These are phyloP conservation scores for Halophytophthora polymorphica DNA, from an alignment of 352 stramenopile species.

Conservation along the genomic window DNA sequence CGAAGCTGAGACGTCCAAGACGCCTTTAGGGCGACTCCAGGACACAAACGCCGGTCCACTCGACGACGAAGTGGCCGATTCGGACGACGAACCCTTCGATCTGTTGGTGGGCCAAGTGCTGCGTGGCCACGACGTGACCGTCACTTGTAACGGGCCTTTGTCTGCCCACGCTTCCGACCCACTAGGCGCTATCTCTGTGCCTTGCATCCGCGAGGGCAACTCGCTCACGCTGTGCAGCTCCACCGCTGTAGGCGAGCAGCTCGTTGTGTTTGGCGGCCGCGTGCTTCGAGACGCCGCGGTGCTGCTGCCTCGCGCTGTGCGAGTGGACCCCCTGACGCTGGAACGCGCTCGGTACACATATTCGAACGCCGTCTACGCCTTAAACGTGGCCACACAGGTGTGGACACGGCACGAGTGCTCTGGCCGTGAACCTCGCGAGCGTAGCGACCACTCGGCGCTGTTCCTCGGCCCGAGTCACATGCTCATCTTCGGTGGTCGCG, in stretches of 20 bases:
- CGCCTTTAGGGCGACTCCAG: not conserved
- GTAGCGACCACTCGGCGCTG: slow-evolving; percentile 55
- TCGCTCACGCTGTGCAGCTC: slow-evolving; percentile 54
- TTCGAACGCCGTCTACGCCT: slow-evolving; percentile 58
- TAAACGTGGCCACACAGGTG: slow-evolving; percentile 27
- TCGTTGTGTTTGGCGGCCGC: slow-evolving; percentile 56
- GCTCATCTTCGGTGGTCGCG: slow-evolving; percentile 52
- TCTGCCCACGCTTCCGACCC: slow-evolving; percentile 27
- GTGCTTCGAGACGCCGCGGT: slow-evolving; percentile 48
- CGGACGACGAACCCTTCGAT: slow-evolving; percentile 18
- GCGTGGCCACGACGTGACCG: slow-evolving; percentile 20
- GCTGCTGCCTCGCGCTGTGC: slow-evolving; percentile 29
- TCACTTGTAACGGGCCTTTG: slow-evolving; percentile 17
- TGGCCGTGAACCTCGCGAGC: slow-evolving; percentile 30
- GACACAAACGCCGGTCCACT: not conserved
- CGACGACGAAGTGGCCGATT: slow-evolving; percentile 5
- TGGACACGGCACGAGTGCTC: slow-evolving; percentile 46
- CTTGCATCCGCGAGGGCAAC: slow-evolving; percentile 53
- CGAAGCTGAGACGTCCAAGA: not conserved
- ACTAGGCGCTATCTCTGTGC: slow-evolving; percentile 39
- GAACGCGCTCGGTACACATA: slow-evolving; percentile 59
- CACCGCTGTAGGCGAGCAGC: slow-evolving; percentile 14
- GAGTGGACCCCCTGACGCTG: slow-evolving; percentile 39
- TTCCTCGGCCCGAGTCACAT: slow-evolving; percentile 47
- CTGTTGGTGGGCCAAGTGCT: slow-evolving; percentile 33